Evolutionary conservation across 805 yeast species (phyloP).

Genomic region (Vanderwaltozyma verrucispora): DNA sequence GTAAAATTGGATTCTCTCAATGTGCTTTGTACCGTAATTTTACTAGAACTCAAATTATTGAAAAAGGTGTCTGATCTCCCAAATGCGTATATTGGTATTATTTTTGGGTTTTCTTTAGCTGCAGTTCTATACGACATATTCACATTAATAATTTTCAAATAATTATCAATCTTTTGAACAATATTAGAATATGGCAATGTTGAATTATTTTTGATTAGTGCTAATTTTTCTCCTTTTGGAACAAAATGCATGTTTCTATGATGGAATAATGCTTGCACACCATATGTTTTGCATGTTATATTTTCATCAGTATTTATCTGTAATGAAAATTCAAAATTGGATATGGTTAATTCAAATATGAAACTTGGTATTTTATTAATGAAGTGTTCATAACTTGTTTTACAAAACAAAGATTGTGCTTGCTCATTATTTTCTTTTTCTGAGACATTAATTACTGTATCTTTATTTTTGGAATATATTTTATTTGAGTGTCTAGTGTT

Average conservation of each 20-base stretch:
- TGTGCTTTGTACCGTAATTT: conserved; percentile 15
- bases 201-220: neutral
- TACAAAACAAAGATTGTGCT: too few species aligned
- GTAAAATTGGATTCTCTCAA: conserved; percentile 19
- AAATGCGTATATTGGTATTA: conserved; percentile 21
- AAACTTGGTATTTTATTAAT: conserved; percentile 13
- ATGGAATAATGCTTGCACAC: conserved; percentile 12
- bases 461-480: too few species aligned
- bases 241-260: conserved; percentile 4
- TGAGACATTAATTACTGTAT: too few species aligned
- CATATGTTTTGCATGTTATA: conserved; percentile 16
- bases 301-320: conserved; percentile 14
- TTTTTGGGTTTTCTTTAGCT: conserved; percentile 2
- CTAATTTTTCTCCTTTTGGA: neutral
- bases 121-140: conserved; percentile 12
- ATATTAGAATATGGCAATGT: neutral
- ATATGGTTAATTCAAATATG: conserved; percentile 15
- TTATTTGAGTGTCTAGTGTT: neutral
- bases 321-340: conserved; percentile 19
- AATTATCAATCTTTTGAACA: conserved; percentile 9
- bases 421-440: neutral
- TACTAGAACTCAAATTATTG: conserved; percentile 8
- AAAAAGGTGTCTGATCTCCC: conserved; percentile 23
- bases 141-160: conserved; percentile 16
- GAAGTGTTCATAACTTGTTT: neutral